Evolutionary conservation across 2,329 filamentous ascomycete genomes (phyloP).

Genomic region (Fusarium aywerte): DNA sequence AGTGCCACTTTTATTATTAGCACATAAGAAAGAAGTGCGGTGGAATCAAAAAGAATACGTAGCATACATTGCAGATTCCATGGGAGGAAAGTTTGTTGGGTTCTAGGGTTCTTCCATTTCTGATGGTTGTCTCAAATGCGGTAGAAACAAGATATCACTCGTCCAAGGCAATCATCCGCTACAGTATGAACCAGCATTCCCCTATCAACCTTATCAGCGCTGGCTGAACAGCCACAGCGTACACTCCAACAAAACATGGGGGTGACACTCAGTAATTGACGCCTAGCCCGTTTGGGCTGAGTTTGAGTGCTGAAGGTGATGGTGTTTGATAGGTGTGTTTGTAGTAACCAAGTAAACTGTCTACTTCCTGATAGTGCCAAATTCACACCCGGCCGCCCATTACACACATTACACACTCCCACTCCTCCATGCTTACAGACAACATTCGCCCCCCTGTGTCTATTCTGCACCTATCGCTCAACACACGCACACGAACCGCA

Average conservation of each 20-base stretch:
- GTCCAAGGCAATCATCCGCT: neutral
- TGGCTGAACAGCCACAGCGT: constrained; percentile 14
- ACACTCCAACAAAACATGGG: constrained; percentile 23
- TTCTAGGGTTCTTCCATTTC: constrained; percentile 26
- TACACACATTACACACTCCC: constrained; percentile 6
- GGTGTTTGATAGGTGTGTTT: neutral
- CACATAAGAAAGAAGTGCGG: constrained; percentile 20
- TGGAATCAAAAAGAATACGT: constrained; percentile 22
- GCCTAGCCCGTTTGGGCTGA: constrained; percentile 29
- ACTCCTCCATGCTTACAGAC: constrained; percentile 5
- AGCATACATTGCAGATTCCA: neutral
- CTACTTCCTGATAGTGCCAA: neutral
- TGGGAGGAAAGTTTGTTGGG: constrained; percentile 11
- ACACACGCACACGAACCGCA: constrained; percentile 30
- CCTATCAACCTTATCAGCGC: constrained; percentile 40
- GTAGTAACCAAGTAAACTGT: neutral
- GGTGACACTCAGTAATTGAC: constrained; percentile 1
- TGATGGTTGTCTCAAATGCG: constrained; percentile 8
- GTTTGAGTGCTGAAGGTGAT: neutral
- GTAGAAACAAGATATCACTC: constrained; percentile 11
- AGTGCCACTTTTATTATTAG: constrained; percentile 18
- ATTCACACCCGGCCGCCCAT: neutral
- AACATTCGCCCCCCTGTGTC: constrained; percentile 24
- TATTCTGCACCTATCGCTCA: constrained; percentile 38
- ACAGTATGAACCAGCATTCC: constrained; percentile 25